phyloP scores from a whole-genome alignment of 257 asterid genomes.

The Solanum lignicaule region DNA sequence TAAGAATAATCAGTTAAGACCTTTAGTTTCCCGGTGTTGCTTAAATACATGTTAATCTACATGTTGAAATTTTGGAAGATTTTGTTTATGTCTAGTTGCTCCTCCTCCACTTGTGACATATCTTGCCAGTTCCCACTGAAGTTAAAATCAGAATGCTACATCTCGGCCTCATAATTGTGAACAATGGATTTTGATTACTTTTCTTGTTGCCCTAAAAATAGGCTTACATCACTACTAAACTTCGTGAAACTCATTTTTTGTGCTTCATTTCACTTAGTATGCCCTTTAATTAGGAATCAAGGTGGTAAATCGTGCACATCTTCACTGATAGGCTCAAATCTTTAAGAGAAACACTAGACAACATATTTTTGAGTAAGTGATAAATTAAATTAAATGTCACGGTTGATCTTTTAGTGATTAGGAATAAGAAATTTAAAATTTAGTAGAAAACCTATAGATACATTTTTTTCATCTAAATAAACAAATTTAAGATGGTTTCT shows the following conservation, averaged over 20 bases:
- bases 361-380: not conserved
- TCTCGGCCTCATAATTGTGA: not conserved
- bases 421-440: not conserved
- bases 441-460: not conserved
- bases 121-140: not conserved
- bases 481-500: not conserved
- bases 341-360: not conserved
- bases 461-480: not conserved
- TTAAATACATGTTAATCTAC: not conserved
- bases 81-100: not conserved
- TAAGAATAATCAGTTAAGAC: not conserved
- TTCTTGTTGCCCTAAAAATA: not conserved
- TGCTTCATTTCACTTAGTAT: not conserved
- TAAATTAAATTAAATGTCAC: not conserved
- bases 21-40: not conserved
- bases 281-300: not conserved
- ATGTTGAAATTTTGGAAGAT: not conserved
- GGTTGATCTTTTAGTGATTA: not conserved
- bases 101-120: not conserved
- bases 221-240: not conserved
- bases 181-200: not conserved
- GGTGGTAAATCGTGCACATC: not conserved
- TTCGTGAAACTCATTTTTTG: not conserved
- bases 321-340: not conserved
- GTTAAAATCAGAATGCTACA: not conserved